A percentile compares a stretch with the other conserved stretches of the same genome.
These are phyloP conservation scores for Argentina anserina DNA, from an alignment of 306 rosid species.

Conservation along the genomic window DNA sequence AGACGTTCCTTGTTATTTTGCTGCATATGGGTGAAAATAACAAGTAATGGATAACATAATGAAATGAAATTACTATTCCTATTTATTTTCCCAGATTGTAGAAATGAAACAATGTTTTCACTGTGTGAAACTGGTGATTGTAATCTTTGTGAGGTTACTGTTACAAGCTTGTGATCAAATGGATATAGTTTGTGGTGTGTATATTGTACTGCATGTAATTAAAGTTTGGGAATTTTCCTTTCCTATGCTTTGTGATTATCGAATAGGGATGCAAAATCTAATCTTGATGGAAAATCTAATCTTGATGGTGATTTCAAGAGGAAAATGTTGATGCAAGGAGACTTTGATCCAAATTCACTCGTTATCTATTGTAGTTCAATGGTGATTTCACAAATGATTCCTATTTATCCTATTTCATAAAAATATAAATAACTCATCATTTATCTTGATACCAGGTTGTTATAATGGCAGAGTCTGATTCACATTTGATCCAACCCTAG, in stretches of 20 bases:
- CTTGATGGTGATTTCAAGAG: conserved; percentile 8
- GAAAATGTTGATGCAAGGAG: conserved; percentile 41
- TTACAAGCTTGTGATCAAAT: not conserved
- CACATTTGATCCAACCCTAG: not conserved
- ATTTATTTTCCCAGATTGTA: conserved; percentile 3
- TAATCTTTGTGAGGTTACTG: not conserved
- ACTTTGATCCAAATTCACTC: conserved; percentile 39
- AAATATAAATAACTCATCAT: too few relatives aligned
- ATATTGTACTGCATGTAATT: not conserved
- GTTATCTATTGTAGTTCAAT: too few relatives aligned
- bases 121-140: not conserved
- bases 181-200: not conserved
- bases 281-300: too few relatives aligned
- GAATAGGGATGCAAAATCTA: conserved; percentile 2
- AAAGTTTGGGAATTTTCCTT: not conserved
- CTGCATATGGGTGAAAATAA: too few relatives aligned
- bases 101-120: not conserved
- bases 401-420: too few relatives aligned
- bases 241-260: not conserved
- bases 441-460: not conserved
- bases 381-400: too few relatives aligned
- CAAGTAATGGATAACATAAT: too few relatives aligned
- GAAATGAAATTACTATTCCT: too few relatives aligned
- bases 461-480: not conserved
- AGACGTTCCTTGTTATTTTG: not conserved